A percentile compares a stretch with the other conserved stretches of the same genome.
Conservation (phyloP, 306 rosid genomes). For the Erythrophleum fordii region DNA sequence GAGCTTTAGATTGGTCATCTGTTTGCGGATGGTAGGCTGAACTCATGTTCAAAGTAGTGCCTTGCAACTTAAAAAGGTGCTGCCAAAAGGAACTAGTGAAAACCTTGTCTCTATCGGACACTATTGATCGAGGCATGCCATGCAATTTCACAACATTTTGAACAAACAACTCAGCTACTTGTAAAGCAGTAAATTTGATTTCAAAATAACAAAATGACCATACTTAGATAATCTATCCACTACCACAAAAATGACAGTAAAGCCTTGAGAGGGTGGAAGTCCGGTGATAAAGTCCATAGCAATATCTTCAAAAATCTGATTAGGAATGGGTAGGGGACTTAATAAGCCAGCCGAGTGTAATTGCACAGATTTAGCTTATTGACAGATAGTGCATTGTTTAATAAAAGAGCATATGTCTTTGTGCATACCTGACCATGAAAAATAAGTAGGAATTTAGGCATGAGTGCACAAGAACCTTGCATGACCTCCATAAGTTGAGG, state of each 20-base stretch:
- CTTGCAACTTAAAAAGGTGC: no score
- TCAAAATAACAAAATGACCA: background rate
- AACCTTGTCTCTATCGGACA: no score
- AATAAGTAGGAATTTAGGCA: background rate
- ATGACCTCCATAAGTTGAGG: background rate
- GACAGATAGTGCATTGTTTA: background rate
- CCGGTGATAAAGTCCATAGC: background rate
- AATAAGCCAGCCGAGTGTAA: background rate
- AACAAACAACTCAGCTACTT: background rate
- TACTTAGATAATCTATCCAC: background rate
- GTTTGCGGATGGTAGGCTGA: no score
- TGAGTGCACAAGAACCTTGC: background rate
- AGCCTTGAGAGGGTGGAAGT: background rate
- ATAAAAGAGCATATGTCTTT: background rate
- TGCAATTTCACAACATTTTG: no score
- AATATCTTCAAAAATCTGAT: background rate
- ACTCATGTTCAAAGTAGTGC: no score
- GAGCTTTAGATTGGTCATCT: no score
- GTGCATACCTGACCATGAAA: background rate
- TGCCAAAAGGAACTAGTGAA: no score
- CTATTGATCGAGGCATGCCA: background rate
- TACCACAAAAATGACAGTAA: background rate
- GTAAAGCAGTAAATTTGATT: background rate
- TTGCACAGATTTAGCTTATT: background rate
- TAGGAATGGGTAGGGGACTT: background rate